phyloP scores from a whole-genome alignment of 345 rosid species.

The Geranium rotundifolium region DNA sequence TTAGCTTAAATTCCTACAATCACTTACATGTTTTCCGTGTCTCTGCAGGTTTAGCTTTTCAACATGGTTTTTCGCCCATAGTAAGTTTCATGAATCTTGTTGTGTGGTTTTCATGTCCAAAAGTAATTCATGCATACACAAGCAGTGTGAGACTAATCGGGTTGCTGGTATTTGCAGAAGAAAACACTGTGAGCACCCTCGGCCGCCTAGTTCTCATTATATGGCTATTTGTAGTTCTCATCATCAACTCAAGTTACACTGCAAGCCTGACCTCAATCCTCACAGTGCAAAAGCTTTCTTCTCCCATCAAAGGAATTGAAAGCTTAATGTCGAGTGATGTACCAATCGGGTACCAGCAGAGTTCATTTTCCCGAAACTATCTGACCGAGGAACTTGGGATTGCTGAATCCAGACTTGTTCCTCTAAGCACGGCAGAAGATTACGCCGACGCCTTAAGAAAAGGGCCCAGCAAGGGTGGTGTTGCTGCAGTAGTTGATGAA shows the following conservation, averaged over 20 bases:
- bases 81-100: slow-evolving; percentile 30
- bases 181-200: slow-evolving; percentile 52
- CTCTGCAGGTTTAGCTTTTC: slow-evolving; percentile 93
- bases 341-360: slow-evolving; percentile 72
- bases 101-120: too few relatives aligned
- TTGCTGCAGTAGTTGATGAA: slow-evolving; percentile 69
- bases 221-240: slow-evolving; percentile 83
- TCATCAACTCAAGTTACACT: slow-evolving; percentile 79
- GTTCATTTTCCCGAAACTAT: slow-evolving; percentile 62
- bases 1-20: neutral
- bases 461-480: slow-evolving; percentile 72
- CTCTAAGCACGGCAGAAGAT: slow-evolving; percentile 53
- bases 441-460: slow-evolving; percentile 50
- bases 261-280: slow-evolving; percentile 90
- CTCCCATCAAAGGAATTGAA: slow-evolving; percentile 71
- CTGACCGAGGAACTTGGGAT: slow-evolving; percentile 45
- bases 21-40: neutral
- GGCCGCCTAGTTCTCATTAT: slow-evolving; percentile 64
- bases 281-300: slow-evolving; percentile 71
- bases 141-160: too few relatives aligned
- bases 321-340: slow-evolving; percentile 34
- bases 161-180: slow-evolving; percentile 30
- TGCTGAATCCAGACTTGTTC: slow-evolving; percentile 51
- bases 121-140: too few relatives aligned
- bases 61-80: slow-evolving; percentile 79